A percentile compares a stretch with the other conserved stretches of the same genome.
phyloP scores from a whole-genome alignment of 2,329 filamentous ascomycete species.

The Capronia coronata region DNA sequence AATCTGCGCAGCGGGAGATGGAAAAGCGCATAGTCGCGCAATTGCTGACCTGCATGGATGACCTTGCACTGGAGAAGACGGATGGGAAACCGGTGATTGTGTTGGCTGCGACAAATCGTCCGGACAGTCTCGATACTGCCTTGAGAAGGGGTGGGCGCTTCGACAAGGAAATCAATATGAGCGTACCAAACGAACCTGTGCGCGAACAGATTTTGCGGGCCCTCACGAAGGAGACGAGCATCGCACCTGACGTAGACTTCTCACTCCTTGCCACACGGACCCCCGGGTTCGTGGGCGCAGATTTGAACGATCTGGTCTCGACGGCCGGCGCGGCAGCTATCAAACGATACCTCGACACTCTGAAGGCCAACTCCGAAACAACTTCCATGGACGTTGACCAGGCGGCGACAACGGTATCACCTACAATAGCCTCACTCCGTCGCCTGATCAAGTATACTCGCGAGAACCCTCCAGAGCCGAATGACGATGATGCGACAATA shows the following conservation, averaged over 20 bases:
- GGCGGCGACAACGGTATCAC: conserved; percentile 24
- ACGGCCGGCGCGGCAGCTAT: conserved; percentile 61
- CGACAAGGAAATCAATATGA: conserved; percentile 77
- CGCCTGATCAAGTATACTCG: conserved; percentile 20
- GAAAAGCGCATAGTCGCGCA: conserved; percentile 81
- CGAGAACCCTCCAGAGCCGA: background rate
- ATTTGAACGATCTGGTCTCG: conserved; percentile 66
- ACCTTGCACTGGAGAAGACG: conserved; percentile 64
- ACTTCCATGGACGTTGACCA: conserved; percentile 50
- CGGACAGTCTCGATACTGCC: conserved; percentile 76
- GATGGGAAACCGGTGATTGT: conserved; percentile 76
- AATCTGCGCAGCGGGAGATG: conserved; percentile 78
- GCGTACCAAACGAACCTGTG: conserved; percentile 72
- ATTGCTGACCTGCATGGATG: conserved; percentile 79
- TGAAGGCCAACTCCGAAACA: conserved; percentile 40
- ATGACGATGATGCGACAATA: conserved; percentile 36
- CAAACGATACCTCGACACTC: conserved; percentile 51
- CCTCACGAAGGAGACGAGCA: conserved; percentile 58
- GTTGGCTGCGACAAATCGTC: conserved; percentile 81
- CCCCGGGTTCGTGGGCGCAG: conserved; percentile 86
- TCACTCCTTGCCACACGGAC: conserved; percentile 70
- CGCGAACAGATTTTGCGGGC: conserved; percentile 71
- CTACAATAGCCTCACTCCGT: conserved; percentile 10
- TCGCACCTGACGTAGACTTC: conserved; percentile 68
- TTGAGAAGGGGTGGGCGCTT: conserved; percentile 69